Conservation (phyloP, 768 basidiomycete genomes). For the Tylopilus balloui region DNA sequence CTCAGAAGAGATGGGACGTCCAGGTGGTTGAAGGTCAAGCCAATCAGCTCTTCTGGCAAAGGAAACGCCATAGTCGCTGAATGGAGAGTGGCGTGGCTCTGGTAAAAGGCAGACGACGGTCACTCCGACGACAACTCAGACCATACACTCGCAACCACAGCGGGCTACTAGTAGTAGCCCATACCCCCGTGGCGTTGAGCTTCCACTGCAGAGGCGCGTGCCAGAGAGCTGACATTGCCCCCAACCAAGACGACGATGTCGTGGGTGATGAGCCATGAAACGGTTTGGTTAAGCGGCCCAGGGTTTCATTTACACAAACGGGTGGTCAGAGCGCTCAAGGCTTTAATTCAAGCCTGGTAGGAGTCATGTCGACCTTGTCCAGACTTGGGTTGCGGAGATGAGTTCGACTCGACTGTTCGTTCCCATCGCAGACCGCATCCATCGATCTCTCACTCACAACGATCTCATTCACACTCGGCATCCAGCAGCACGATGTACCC, state of each 20-base stretch:
- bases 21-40: slow-evolving; percentile 23
- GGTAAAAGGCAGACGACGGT: no score
- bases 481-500: slow-evolving; percentile 53
- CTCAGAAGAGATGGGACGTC: slow-evolving; percentile 28
- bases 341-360: neutral
- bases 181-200: no score
- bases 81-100: neutral
- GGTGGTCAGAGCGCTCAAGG: neutral
- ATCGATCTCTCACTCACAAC: slow-evolving; percentile 17
- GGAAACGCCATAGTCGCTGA: slow-evolving; percentile 14
- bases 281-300: no score
- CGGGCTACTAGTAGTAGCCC: neutral
- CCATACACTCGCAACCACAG: neutral
- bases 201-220: no score
- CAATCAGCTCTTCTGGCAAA: slow-evolving; percentile 31
- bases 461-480: slow-evolving; percentile 1
- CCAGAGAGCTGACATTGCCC: neutral
- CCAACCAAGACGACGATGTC: neutral
- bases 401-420: neutral
- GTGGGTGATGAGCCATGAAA: no score
- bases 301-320: neutral
- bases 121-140: slow-evolving; percentile 3
- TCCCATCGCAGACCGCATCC: slow-evolving; percentile 13
- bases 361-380: slow-evolving; percentile 4
- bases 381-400: slow-evolving; percentile 8